Conservation (phyloP, 73 alveolate genomes). For the Paramecium bursaria region DNA sequence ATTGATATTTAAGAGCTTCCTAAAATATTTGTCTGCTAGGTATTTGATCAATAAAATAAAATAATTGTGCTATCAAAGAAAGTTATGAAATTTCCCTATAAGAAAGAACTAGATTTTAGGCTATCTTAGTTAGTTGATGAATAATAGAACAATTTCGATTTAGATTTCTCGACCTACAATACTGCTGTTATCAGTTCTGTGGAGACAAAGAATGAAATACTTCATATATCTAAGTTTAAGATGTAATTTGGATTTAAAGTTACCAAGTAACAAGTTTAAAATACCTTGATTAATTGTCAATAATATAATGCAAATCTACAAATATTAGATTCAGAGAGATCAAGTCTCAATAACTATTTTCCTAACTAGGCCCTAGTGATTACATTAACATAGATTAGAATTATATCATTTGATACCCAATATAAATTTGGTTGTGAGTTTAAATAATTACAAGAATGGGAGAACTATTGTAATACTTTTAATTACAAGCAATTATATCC, state of each 20-base stretch:
- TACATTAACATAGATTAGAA: conserved; percentile 24
- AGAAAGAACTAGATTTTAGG: not conserved
- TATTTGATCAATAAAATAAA: not conserved
- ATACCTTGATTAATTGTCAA: no score
- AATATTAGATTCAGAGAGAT: conserved; percentile 10
- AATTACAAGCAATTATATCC: not conserved
- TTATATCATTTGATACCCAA: not conserved
- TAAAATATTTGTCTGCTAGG: conserved; percentile 20
- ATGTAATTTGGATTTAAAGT: conserved; percentile 21
- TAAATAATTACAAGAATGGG: not conserved
- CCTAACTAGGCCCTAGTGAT: not conserved
- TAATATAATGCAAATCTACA: not conserved
- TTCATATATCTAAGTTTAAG: conserved; percentile 17
- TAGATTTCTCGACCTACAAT: not conserved
- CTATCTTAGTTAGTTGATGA: not conserved
- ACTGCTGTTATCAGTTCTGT: not conserved
- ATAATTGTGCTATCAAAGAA: conserved; percentile 17
- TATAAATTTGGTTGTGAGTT: not conserved
- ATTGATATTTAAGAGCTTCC: conserved; percentile 35
- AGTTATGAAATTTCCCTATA: not conserved
- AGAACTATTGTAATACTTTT: conserved; percentile 29
- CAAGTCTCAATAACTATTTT: not conserved
- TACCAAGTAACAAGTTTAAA: not conserved
- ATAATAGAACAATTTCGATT: not conserved
- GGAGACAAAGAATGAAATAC: not conserved